Evolutionary conservation across 2,329 filamentous ascomycete genomes (phyloP).

Genomic region (Orbilia javanica): DNA sequence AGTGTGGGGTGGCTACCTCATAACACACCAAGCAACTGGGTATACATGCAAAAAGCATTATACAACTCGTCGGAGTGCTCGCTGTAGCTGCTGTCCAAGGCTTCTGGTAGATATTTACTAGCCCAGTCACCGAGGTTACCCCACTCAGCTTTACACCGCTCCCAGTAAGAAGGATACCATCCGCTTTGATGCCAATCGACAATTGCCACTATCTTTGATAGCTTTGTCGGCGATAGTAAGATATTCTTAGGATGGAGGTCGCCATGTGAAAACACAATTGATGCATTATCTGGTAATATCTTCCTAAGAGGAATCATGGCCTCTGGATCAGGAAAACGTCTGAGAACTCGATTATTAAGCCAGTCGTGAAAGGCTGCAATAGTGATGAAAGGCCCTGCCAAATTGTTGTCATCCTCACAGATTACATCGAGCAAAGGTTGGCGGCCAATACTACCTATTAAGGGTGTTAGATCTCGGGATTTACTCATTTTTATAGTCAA

Average conservation of each 20-base stretch:
- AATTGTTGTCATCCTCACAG: constrained; percentile 10
- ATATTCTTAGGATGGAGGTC: constrained; percentile 38
- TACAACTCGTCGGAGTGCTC: constrained; percentile 6
- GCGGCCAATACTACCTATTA: constrained; percentile 28
- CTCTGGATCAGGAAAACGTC: constrained; percentile 19
- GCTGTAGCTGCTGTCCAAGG: neutral
- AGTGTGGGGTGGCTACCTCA: too few relatives aligned
- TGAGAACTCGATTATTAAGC: constrained; percentile 9
- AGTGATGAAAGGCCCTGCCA: constrained; percentile 15
- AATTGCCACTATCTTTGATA: constrained; percentile 14
- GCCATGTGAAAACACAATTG: constrained; percentile 24
- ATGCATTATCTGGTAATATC: constrained; percentile 1
- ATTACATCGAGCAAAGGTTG: constrained; percentile 36
- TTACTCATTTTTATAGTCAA: neutral
- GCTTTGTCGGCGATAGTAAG: constrained; percentile 17
- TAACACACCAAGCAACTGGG: constrained; percentile 1
- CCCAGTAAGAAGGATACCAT: constrained; percentile 44
- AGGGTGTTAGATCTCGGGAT: constrained; percentile 8
- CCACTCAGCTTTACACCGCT: constrained; percentile 30
- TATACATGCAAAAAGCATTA: constrained; percentile 29
- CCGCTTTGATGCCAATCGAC: constrained; percentile 38
- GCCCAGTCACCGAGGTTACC: constrained; percentile 19
- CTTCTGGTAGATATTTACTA: constrained; percentile 2
- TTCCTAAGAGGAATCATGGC: neutral
- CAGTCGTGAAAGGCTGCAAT: constrained; percentile 28